phyloP scores from a whole-genome alignment of 1,284 basidiomycete genomes.

The Cutaneotrichosporon arboriforme region DNA sequence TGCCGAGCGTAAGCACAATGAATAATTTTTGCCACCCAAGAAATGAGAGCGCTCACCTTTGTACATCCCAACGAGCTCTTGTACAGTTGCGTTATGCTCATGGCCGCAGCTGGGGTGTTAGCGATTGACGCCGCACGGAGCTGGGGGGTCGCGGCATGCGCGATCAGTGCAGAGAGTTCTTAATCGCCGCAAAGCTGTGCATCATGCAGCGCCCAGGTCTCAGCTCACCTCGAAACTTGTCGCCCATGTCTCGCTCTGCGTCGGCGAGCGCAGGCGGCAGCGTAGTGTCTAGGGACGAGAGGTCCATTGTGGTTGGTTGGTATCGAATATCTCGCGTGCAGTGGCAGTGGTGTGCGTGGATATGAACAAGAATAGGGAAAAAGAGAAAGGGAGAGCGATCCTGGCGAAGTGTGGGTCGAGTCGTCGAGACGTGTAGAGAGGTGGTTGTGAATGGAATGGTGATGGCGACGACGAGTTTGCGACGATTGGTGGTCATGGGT shows the following conservation, averaged over 20 bases:
- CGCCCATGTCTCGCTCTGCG: constrained; percentile 49
- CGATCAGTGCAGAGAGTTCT: too few relatives aligned
- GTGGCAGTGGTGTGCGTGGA: neutral
- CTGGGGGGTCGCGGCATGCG: neutral
- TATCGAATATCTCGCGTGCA: neutral
- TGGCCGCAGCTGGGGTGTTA: constrained; percentile 40
- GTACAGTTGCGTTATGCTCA: constrained; percentile 49
- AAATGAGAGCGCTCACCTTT: constrained; percentile 33
- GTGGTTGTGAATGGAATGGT: too few relatives aligned
- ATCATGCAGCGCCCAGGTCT: neutral
- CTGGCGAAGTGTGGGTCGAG: too few relatives aligned
- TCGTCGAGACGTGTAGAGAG: too few relatives aligned
- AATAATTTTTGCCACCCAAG: neutral
- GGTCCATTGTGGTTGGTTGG: constrained; percentile 32
- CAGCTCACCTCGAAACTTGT: constrained; percentile 48
- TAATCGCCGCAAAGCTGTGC: neutral
- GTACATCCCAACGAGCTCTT: constrained; percentile 45
- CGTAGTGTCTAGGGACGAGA: constrained; percentile 44
- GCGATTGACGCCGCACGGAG: neutral
- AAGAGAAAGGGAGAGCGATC: too few relatives aligned
- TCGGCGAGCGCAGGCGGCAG: constrained; percentile 45
- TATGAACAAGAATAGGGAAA: neutral
- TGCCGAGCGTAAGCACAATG: constrained; percentile 10
- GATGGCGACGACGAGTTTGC: too few relatives aligned
- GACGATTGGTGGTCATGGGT: too few relatives aligned